Percentiles rank a stretch among this genome's conserved stretches.
Evolutionary conservation across 306 rosid species (phyloP).

Genomic region (Gynostemma pentaphyllum): DNA sequence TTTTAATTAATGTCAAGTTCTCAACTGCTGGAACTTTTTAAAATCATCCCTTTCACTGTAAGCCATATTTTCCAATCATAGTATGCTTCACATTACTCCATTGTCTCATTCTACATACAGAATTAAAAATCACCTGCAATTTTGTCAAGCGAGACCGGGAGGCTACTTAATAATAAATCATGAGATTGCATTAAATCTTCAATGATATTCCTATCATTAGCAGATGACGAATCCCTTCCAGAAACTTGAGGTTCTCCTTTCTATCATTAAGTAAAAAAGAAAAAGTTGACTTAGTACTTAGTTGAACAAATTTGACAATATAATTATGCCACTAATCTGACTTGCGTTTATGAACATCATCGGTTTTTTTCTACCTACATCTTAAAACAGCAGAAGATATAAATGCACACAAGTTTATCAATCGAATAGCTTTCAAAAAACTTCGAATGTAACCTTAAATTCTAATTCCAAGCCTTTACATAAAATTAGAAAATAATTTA

Average conservation of each 20-base stretch:
- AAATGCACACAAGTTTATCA: neutral
- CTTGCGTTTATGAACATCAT: neutral
- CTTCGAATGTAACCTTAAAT: constrained; percentile 1
- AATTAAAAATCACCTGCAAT: constrained; percentile 57
- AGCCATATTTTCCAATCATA: no score
- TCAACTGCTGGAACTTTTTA: no score
- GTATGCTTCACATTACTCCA: neutral
- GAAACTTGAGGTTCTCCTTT: constrained; percentile 46
- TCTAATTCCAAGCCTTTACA: neutral
- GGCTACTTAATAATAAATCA: constrained; percentile 66
- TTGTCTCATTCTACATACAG: neutral
- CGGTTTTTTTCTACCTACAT: neutral
- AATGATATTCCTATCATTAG: constrained; percentile 36
- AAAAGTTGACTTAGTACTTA: neutral
- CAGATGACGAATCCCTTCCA: constrained; percentile 32
- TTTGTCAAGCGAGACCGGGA: constrained; percentile 83
- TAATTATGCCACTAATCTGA: neutral
- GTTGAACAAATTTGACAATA: constrained; percentile 7
- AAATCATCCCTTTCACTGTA: no score
- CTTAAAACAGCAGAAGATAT: neutral
- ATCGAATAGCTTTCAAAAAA: neutral
- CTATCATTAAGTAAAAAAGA: constrained; percentile 26
- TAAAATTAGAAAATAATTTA: neutral
- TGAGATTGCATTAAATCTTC: constrained; percentile 73
- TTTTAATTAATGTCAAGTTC: no score